Conservation (phyloP, 805 yeast genomes). For the Metschnikowia koreensis region DNA sequence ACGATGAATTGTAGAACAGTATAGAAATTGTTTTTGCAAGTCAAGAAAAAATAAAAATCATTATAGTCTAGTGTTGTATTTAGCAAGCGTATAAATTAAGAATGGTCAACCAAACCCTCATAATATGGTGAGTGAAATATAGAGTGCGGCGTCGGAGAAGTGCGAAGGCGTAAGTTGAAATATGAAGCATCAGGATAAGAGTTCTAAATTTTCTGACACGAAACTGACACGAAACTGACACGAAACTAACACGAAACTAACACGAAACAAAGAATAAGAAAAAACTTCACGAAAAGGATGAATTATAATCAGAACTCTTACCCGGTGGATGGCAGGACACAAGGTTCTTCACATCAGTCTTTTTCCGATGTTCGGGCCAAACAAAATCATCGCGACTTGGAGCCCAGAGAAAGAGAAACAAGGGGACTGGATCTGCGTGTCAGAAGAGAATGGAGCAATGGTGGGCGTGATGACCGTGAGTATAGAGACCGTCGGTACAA, state of each 20-base stretch:
- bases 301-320: not conserved
- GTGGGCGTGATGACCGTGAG: slow-evolving; percentile 4
- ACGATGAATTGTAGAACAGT: slow-evolving; percentile 8
- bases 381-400: not conserved
- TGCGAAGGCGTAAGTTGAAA: not conserved
- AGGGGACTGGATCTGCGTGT: slow-evolving; percentile 12
- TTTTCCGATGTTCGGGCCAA: not conserved
- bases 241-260: too few species aligned
- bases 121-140: too few species aligned
- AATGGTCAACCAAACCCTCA: too few species aligned
- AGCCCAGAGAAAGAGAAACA: slow-evolving; percentile 12
- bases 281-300: not conserved
- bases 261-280: not conserved
- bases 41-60: not conserved
- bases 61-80: not conserved
- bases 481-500: slow-evolving; percentile 6
- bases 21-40: not conserved
- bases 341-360: not conserved
- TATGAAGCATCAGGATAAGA: not conserved
- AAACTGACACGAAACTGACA: too few species aligned
- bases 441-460: slow-evolving; percentile 3
- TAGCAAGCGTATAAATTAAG: not conserved
- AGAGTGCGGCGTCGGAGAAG: not conserved
- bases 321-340: not conserved
- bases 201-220: not conserved